Conservation (phyloP, 352 stramenopile genomes). For the Phytophthora citricola region DNA sequence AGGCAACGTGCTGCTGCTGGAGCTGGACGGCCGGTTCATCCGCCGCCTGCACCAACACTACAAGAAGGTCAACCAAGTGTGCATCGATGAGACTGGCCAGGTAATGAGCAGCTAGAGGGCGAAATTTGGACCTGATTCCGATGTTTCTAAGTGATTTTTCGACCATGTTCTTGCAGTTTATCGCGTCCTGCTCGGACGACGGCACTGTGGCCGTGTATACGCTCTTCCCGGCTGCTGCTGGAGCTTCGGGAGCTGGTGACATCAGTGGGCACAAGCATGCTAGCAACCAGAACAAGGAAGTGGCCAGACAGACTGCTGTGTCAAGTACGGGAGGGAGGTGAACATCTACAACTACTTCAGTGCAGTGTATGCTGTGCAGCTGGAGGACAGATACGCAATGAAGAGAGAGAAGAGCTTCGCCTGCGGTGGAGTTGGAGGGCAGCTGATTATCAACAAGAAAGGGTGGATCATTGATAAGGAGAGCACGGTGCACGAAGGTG, state of each 20-base stretch:
- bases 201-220: constrained; percentile 85
- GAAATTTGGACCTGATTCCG: background rate
- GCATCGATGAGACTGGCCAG: constrained; percentile 84
- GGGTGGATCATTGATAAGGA: constrained; percentile 91
- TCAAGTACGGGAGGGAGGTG: constrained; percentile 78
- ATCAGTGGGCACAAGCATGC: constrained; percentile 31
- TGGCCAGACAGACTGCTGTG: constrained; percentile 48
- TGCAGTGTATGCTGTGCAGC: constrained; percentile 79
- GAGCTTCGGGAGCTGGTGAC: constrained; percentile 6
- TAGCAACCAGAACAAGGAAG: constrained; percentile 19
- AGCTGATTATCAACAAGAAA: constrained; percentile 89
- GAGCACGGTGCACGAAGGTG: constrained; percentile 82
- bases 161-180: constrained; percentile 55
- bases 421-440: constrained; percentile 76
- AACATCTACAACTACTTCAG: constrained; percentile 92
- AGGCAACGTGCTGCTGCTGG: constrained; percentile 80
- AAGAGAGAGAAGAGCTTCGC: constrained; percentile 86
- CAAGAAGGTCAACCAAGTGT: constrained; percentile 89
- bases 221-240: constrained; percentile 51
- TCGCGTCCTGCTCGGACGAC: constrained; percentile 87
- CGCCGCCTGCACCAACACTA: constrained; percentile 86
- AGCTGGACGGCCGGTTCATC: constrained; percentile 81
- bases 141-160: constrained; percentile 5
- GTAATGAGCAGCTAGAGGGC: constrained; percentile 16
- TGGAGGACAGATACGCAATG: constrained; percentile 81